Evolutionary conservation across 2,329 filamentous ascomycete species (phyloP).

Genomic region (Macrophomina phaseolina): DNA sequence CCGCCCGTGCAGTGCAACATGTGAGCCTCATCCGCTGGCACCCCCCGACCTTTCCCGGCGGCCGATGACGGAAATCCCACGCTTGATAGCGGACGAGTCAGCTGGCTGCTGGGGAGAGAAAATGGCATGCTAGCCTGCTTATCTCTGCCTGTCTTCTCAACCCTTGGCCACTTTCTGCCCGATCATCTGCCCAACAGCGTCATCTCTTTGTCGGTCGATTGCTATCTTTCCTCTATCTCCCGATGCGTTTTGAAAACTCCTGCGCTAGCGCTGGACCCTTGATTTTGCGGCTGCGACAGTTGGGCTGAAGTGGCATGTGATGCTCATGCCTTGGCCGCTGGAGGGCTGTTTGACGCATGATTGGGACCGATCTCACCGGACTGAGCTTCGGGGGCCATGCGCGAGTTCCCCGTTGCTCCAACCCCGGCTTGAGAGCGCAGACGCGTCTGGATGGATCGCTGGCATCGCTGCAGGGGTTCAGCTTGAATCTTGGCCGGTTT

Average conservation of each 20-base stretch:
- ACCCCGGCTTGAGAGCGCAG: no score
- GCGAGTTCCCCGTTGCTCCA: not conserved
- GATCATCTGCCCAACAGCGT: slow-evolving; percentile 9
- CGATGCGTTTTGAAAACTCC: not conserved
- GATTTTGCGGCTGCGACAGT: not conserved
- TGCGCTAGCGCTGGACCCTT: not conserved
- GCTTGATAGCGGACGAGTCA: slow-evolving; percentile 15
- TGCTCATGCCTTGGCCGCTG: not conserved
- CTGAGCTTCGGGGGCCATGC: not conserved
- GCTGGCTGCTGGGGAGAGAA: not conserved
- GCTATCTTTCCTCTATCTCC: not conserved
- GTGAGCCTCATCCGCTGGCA: no score
- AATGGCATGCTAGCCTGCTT: not conserved
- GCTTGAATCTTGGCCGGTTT: not conserved
- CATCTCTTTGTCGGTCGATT: not conserved
- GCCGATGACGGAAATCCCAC: not conserved
- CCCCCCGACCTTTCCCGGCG: not conserved
- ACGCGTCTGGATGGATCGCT: no score
- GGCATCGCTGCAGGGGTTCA: no score
- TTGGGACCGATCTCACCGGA: not conserved
- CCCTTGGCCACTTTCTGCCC: slow-evolving; percentile 8
- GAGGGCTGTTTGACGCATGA: not conserved
- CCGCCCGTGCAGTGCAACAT: not conserved
- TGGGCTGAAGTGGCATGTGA: not conserved
- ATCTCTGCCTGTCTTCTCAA: not conserved